Evolutionary conservation across 2,329 filamentous ascomycete species (phyloP), one percentile per base, ranked within the genome.

Genomic region (Pseudogymnoascus sp.): DNA sequence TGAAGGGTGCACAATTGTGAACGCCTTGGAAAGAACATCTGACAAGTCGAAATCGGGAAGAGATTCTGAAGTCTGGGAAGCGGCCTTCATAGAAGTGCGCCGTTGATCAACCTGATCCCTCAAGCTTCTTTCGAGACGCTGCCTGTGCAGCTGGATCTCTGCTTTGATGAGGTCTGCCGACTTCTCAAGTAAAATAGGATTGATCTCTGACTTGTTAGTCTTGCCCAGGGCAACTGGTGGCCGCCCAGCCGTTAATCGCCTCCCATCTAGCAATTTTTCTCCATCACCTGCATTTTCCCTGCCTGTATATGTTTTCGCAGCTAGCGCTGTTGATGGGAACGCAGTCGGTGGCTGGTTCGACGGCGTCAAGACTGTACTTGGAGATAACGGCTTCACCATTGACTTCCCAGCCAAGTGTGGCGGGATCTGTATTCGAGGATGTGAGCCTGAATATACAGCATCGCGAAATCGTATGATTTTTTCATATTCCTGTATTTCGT

Each of bases 131-230:
- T 97, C 94, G 70, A 97, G 79, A 66, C 89, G 85, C 75, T 92
- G 86, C 66, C 93, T 86, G 75, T 91, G 90, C 66, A 93, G 76
- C 72, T 89, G 85, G 65, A 91, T 79, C 76, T 96, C 91, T 71
- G 91, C 91, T 76, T 86, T 89, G 72, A 94, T 85, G 68, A 95
- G 80, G 72, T 90, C 86, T 72, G 91, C 89, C 68, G 92, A 92
- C 75, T 96, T 96, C 72, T 90, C 88, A 74, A 95, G 81, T 68
- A 95, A 81, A 65, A 95, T 86, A 59, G 91, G 90, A 74, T 95
- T 85, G 76, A 94, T 89, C 74, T 88, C 86, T 64, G 86, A 84
- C 66, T 81, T 83, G 64, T 78, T 76, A 67, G 81, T 75, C 69
- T 77, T 69, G 33, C 58, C 14, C 19, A 23, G 11, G n/a, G n/a